A percentile compares a stretch with the other conserved stretches of the same genome.
Conservation (phyloP, 306 rosid species). For the Datisca glomerata region DNA sequence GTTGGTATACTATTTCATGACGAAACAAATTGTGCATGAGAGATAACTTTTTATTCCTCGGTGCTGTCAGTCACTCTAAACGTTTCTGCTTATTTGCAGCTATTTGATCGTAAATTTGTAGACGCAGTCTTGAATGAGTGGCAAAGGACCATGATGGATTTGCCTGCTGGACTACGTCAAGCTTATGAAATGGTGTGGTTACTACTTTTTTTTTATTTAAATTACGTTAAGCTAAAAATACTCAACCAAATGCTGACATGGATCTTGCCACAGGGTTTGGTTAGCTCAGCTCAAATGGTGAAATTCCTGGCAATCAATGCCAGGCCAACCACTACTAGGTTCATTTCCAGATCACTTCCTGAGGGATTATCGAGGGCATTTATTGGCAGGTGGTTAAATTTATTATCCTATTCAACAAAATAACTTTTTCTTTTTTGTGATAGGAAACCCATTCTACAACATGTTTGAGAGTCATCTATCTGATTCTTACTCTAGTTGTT, state of each 20-base stretch:
- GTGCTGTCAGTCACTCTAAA: too few species aligned
- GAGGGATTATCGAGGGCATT: conserved; percentile 82
- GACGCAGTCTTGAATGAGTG: conserved; percentile 92
- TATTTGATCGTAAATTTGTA: conserved; percentile 88
- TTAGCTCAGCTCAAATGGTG: conserved; percentile 98
- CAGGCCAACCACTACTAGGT: conserved; percentile 78
- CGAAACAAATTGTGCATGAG: too few species aligned
- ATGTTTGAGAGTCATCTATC: too few species aligned
- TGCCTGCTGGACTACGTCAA: conserved; percentile 97
- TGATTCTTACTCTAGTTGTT: too few species aligned
- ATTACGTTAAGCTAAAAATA: too few species aligned
- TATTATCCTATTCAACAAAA: too few species aligned
- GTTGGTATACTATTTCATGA: conserved; percentile 22
- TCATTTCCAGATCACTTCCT: conserved; percentile 62
- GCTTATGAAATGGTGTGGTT: conserved; percentile 90
- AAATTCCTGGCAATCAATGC: conserved; percentile 73
- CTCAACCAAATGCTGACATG: conserved; percentile 24
- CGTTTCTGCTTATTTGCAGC: conserved; percentile 38
- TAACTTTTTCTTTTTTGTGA: too few species aligned
- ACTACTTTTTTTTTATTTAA: too few species aligned
- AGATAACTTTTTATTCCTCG: too few species aligned
- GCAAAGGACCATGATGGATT: conserved; percentile 90
- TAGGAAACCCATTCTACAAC: too few species aligned
- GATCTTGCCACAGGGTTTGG: conserved; percentile 59
- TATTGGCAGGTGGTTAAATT: conserved; percentile 92